phyloP scores from a whole-genome alignment of 2,329 filamentous ascomycete species.

The Clonostachys rhizophaga region DNA sequence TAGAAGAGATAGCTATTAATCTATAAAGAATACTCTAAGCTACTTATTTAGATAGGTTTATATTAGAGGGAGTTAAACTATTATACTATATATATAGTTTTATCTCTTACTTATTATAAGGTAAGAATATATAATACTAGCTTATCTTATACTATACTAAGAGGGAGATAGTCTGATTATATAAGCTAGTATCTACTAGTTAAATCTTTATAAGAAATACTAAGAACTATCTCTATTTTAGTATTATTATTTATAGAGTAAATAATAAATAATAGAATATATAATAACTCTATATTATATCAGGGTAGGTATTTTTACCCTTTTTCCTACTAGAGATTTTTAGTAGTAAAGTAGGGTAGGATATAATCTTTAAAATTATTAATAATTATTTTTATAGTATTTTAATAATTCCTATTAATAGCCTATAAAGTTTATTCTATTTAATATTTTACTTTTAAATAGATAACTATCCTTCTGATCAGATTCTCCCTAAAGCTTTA shows the following conservation, averaged over 20 bases:
- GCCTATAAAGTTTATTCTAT: too few relatives aligned
- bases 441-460: too few relatives aligned
- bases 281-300: background rate
- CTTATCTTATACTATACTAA: background rate
- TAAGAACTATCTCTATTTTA: background rate
- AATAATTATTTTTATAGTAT: background rate
- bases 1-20: background rate
- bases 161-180: background rate
- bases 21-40: background rate
- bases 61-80: background rate
- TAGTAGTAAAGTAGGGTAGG: background rate
- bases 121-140: background rate
- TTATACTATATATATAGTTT: background rate
- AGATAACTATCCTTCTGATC: too few relatives aligned
- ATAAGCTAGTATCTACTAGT: background rate
- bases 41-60: background rate
- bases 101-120: background rate
- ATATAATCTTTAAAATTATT: background rate
- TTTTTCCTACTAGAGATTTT: too few relatives aligned
- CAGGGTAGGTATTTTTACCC: background rate
- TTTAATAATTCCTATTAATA: background rate
- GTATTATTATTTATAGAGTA: background rate
- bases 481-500: too few relatives aligned
- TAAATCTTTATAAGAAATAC: background rate
- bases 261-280: background rate